A percentile compares a stretch with the other conserved stretches of the same genome.
Evolutionary conservation across 2,329 filamentous ascomycete species (phyloP).

Genomic region (Ploettnerulaceae sp.): DNA sequence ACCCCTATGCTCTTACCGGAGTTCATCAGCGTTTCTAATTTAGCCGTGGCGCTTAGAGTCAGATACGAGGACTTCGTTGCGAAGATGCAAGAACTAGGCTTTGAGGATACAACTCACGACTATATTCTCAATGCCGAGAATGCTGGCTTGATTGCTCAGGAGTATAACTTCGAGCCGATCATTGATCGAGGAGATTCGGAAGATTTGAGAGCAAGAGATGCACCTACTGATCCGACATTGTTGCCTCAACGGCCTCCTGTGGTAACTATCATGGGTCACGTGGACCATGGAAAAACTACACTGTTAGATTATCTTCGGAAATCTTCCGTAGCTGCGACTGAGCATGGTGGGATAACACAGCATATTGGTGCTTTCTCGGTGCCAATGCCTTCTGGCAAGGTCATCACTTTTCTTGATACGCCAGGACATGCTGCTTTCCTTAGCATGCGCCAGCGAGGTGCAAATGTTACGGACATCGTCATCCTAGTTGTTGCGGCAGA

Average conservation of each 20-base stretch:
- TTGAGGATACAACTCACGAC: slow-evolving; percentile 76
- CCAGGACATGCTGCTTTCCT: slow-evolving; percentile 95
- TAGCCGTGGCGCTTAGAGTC: slow-evolving; percentile 71
- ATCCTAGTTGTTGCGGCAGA: slow-evolving; percentile 94
- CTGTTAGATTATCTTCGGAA: slow-evolving; percentile 90
- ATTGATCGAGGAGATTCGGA: slow-evolving; percentile 60
- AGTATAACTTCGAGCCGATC: slow-evolving; percentile 87
- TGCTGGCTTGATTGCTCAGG: slow-evolving; percentile 81
- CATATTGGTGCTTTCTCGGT: slow-evolving; percentile 98
- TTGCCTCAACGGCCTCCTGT: slow-evolving; percentile 80
- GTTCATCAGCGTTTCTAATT: slow-evolving; percentile 81
- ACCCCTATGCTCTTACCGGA: slow-evolving; percentile 76
- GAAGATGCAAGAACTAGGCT: slow-evolving; percentile 80
- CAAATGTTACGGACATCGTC: slow-evolving; percentile 94
- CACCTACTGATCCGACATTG: slow-evolving; percentile 59
- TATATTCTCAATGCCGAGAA: slow-evolving; percentile 89
- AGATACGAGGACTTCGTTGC: slow-evolving; percentile 64
- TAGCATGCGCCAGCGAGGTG: slow-evolving; percentile 91
- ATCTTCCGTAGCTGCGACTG: slow-evolving; percentile 82
- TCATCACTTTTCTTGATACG: slow-evolving; percentile 94
- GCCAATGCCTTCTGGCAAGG: slow-evolving; percentile 75
- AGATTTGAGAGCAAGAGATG: slow-evolving; percentile 68
- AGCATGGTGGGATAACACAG: slow-evolving; percentile 96
- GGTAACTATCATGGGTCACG: slow-evolving; percentile 98
- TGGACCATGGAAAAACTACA: slow-evolving; percentile 97